Evolutionary conservation across 495 filamentous ascomycete species (phyloP).

Genomic region (Daldinia loculata): DNA sequence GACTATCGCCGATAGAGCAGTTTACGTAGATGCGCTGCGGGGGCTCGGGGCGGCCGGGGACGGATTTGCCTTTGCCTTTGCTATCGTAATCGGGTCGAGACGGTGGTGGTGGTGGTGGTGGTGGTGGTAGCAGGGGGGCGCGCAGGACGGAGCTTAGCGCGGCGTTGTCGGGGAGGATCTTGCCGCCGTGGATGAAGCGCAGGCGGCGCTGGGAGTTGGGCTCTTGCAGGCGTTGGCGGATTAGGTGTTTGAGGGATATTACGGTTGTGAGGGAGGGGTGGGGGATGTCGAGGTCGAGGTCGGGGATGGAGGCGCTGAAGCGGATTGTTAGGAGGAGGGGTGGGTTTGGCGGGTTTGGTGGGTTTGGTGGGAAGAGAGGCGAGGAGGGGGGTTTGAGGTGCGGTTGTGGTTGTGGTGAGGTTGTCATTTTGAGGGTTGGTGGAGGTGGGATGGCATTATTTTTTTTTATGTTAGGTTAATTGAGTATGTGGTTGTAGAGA

Average conservation of each 20-base stretch:
- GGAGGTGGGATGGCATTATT: slow-evolving; percentile 4
- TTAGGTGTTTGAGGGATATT: slow-evolving; percentile 78
- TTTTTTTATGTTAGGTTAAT: not conserved
- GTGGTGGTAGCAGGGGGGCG: slow-evolving; percentile 63
- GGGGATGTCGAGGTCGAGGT: slow-evolving; percentile 79
- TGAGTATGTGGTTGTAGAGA: not conserved
- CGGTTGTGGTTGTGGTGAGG: slow-evolving; percentile 14
- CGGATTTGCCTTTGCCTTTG: slow-evolving; percentile 62
- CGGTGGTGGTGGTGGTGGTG: slow-evolving; percentile 19
- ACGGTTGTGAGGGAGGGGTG: slow-evolving; percentile 72
- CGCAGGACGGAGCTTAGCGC: slow-evolving; percentile 71
- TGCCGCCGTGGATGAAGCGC: slow-evolving; percentile 87
- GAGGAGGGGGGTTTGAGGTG: slow-evolving; percentile 28
- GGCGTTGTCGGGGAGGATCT: slow-evolving; percentile 77
- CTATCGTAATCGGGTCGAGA: slow-evolving; percentile 32
- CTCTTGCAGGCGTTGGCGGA: slow-evolving; percentile 74
- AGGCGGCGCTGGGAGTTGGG: slow-evolving; percentile 70
- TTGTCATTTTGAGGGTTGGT: slow-evolving; percentile 24
- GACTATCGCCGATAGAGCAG: slow-evolving; percentile 82
- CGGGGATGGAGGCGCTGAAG: slow-evolving; percentile 84
- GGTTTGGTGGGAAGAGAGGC: slow-evolving; percentile 32
- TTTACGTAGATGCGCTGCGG: slow-evolving; percentile 76
- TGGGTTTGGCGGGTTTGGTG: slow-evolving; percentile 46
- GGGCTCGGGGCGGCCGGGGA: slow-evolving; percentile 43
- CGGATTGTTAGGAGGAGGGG: slow-evolving; percentile 80